A percentile compares a stretch with the other conserved stretches of the same genome.
Conservation (phyloP, 805 yeast species). For the Spathaspora sp. region DNA sequence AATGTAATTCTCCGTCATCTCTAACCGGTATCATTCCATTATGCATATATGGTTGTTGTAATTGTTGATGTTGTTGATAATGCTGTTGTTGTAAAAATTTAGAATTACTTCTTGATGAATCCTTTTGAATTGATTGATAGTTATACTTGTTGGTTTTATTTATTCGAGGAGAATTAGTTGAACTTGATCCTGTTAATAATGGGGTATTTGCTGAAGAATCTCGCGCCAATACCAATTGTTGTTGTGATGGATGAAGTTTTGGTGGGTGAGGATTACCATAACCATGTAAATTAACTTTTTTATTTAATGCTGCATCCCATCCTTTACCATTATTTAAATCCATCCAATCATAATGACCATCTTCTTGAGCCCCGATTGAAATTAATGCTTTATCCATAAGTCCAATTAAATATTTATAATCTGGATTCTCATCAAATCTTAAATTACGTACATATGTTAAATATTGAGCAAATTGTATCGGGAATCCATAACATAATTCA, state of each 20-base stretch:
- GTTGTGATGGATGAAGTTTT: constrained; percentile 24
- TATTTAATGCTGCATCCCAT: constrained; percentile 87
- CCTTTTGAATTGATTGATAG: constrained; percentile 15
- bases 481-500: constrained; percentile 85
- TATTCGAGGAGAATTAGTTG: constrained; percentile 9
- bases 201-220: constrained; percentile 7
- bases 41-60: constrained; percentile 11
- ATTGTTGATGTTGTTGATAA: constrained; percentile 9
- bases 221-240: constrained; percentile 8
- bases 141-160: constrained; percentile 3
- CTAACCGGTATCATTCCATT: constrained; percentile 30
- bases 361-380: constrained; percentile 64
- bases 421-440: constrained; percentile 92
- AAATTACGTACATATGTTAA: constrained; percentile 83
- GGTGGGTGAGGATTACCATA: constrained; percentile 92
- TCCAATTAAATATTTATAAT: constrained; percentile 79
- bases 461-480: constrained; percentile 90
- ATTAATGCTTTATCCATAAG: constrained; percentile 76
- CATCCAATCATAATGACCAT: constrained; percentile 98
- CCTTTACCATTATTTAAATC: constrained; percentile 91
- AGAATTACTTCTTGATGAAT: constrained; percentile 12
- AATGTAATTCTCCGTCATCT: constrained; percentile 37
- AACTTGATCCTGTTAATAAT: constrained; percentile 11
- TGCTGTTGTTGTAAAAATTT: constrained; percentile 4
- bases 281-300: constrained; percentile 92